Percentiles rank a stretch among this genome's conserved stretches.
Evolutionary conservation across 176 grass and related monocot species (phyloP).

Genomic region (Metroxylon sagu): DNA sequence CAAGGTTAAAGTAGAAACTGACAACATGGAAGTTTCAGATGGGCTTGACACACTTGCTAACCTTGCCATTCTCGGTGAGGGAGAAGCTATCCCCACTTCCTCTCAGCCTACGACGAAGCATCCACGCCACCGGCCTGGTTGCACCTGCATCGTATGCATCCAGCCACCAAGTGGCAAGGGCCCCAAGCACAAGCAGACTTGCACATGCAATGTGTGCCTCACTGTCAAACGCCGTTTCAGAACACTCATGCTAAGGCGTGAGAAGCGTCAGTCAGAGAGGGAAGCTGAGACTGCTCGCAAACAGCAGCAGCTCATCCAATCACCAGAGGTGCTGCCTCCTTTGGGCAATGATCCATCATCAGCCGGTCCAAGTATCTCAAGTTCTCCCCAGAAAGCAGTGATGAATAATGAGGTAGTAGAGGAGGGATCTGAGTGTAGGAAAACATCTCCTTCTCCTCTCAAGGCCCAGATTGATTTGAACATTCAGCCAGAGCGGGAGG

Average conservation of each 20-base stretch:
- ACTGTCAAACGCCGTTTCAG: conserved; percentile 85
- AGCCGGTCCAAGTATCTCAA: conserved; percentile 2
- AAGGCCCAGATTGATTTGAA: conserved; percentile 99
- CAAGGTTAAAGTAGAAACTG: conserved; percentile 39
- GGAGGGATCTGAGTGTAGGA: conserved; percentile 42
- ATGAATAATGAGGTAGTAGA: conserved; percentile 30
- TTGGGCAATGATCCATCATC: not conserved
- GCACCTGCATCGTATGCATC: conserved; percentile 97
- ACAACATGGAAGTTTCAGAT: conserved; percentile 54
- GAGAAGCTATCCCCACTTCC: conserved; percentile 42
- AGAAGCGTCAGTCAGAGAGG: conserved; percentile 53
- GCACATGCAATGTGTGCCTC: conserved; percentile 92
- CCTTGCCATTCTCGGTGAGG: conserved; percentile 87
- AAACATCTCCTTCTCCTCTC: conserved; percentile 53
- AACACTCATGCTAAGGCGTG: conserved; percentile 89
- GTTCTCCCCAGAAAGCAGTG: conserved; percentile 24
- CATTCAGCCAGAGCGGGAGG: conserved; percentile 91
- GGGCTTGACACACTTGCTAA: conserved; percentile 90
- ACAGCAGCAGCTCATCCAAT: conserved; percentile 28
- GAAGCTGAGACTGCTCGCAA: conserved; percentile 28
- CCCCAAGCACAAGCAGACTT: conserved; percentile 88
- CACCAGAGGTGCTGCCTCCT: conserved; percentile 21
- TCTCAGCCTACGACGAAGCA: conserved; percentile 80
- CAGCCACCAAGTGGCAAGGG: conserved; percentile 99
- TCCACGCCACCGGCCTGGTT: conserved; percentile 82